Base-by-base conservation (phyloP, 257 asterid genomes). In the Vinca minor region DNA sequence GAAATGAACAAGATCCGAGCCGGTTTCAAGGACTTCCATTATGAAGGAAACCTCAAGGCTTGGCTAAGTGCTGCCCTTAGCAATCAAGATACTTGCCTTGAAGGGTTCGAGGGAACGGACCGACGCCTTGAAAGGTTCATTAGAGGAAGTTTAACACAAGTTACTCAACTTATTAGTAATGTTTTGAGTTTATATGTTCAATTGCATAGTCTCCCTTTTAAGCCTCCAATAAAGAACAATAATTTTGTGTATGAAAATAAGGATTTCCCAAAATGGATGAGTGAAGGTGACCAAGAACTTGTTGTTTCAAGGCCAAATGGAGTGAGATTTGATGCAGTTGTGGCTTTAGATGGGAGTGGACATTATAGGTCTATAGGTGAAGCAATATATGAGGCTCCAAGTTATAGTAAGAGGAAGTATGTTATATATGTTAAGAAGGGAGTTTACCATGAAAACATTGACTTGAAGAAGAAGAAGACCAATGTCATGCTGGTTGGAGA, bases 61-160 rank as follows among this genome's bases (percentile, higher is more conserved):
- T 92, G 98, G 98, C 77, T 92, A 0, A 92, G 98, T 68, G 98
- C 96, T 4, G 96, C 96, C 0, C 77, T 92, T 12, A 85, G 98
- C 91, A 92, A 92, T 74, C 98, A 92, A 71, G 96, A 92, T 69
- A 92, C 98, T 0, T 92, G 98, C 73, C 80, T 92, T 0, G 98
- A 92, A 71, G 98, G 98, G 32, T 92, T 92, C 11, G 89, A 87
- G 68, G 98, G 98, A 32, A 92, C 98, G 0, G 95, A 92, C 32
- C 73, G 86, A 7, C 89, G 76, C 57, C 85, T 89, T 5, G 88
- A 85, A 47, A 76, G 79, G 34, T 89, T 83, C 69, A 69, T 89
- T 0, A 74, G 81, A 39, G 96, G 96, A 21, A 82, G 95, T 61
- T 73, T 92, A 28, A 69, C 80, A n/a, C 95, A 89, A 73, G 96